These are phyloP conservation scores for Ceratocystis harringtonii DNA, from an alignment of 2,329 filamentous ascomycete genomes.

Conservation along the genomic window DNA sequence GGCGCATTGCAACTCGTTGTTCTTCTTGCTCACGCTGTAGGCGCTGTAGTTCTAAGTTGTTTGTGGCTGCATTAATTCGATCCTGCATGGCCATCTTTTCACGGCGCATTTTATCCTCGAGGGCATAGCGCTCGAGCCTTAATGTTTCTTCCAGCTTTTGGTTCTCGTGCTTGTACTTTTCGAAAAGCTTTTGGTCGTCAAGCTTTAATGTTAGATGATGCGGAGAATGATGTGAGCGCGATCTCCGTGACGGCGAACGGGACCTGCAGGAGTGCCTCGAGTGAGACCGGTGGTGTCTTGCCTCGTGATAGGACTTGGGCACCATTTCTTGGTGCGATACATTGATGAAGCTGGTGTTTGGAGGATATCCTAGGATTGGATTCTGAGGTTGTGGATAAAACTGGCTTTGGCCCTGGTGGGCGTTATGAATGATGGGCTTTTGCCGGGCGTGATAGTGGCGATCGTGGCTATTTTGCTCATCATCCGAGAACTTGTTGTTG, in stretches of 20 bases:
- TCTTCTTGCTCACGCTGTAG: neutral
- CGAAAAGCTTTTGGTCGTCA: neutral
- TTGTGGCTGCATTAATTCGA: conserved; percentile 1
- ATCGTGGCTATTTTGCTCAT: neutral
- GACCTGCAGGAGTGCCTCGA: neutral
- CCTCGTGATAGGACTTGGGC: neutral
- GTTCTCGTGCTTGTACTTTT: neutral
- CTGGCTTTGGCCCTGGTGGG: neutral
- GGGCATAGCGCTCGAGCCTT: neutral
- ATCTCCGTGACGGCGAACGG: neutral
- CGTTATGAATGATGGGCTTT: neutral
- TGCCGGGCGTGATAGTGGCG: neutral
- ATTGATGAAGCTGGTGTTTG: neutral
- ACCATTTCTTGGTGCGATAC: neutral
- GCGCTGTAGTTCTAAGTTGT: conserved; percentile 5
- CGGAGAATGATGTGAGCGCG: neutral
- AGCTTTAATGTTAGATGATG: neutral
- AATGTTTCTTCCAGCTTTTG: neutral
- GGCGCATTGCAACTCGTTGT: neutral
- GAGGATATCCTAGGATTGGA: neutral
- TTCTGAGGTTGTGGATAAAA: neutral
- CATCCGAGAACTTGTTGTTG: conserved; percentile 2
- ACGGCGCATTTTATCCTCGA: neutral
- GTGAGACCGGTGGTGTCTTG: neutral
- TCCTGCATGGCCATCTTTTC: neutral